phyloP scores from a whole-genome alignment of 805 yeast species.

The Starmerella powellii region DNA sequence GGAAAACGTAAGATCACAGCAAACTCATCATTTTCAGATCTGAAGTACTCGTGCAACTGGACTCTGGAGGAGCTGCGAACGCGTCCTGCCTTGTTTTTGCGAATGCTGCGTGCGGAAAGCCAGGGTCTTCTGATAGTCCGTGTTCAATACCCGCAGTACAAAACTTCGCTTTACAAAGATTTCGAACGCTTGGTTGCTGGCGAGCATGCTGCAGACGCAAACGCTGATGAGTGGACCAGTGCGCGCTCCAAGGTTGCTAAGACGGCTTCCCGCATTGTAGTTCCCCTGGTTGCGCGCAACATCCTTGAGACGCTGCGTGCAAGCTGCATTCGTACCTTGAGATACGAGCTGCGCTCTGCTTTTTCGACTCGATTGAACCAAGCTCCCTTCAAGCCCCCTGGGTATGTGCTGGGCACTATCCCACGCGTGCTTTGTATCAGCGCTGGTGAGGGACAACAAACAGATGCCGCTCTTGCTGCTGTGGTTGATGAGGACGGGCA shows the following conservation, averaged over 20 bases:
- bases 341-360: constrained; percentile 54
- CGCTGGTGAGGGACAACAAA: constrained; percentile 72
- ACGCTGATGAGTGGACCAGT: constrained; percentile 47
- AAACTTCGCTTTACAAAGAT: constrained; percentile 31
- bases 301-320: constrained; percentile 73
- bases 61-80: constrained; percentile 59
- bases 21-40: constrained; percentile 71
- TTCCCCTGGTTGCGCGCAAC: constrained; percentile 56
- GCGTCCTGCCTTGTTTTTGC: constrained; percentile 68
- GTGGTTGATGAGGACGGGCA: constrained; percentile 71
- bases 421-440: constrained; percentile 76
- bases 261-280: constrained; percentile 53
- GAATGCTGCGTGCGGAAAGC: constrained; percentile 86
- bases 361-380: constrained; percentile 71
- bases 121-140: constrained; percentile 59
- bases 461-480: constrained; percentile 78
- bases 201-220: neutral
- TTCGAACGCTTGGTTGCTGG: constrained; percentile 26
- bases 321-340: constrained; percentile 60
- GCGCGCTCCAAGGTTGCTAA: constrained; percentile 57
- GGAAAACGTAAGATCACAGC: constrained; percentile 67
- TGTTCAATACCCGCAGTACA: constrained; percentile 41
- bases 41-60: constrained; percentile 80
- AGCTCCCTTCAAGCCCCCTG: constrained; percentile 81
- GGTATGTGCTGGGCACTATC: constrained; percentile 63